A percentile compares a stretch with the other conserved stretches of the same genome.
phyloP scores from a whole-genome alignment of 2,329 filamentous ascomycete genomes.

The Xylaria sp. region DNA sequence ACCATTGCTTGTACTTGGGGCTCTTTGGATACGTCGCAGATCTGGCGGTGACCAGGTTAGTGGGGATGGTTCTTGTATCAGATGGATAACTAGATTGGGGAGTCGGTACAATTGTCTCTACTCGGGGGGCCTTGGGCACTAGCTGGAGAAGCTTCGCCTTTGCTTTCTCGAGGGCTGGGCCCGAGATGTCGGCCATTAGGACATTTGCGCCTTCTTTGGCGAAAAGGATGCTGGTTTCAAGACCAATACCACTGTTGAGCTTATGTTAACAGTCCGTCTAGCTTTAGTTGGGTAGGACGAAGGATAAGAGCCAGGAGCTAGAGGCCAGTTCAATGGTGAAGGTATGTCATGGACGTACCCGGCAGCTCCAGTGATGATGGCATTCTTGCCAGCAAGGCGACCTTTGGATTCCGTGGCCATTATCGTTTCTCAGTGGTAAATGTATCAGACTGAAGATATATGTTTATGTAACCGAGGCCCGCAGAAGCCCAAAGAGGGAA shows the following conservation, averaged over 20 bases:
- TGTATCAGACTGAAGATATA: background rate
- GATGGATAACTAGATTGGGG: background rate
- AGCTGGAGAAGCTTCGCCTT: constrained; percentile 79
- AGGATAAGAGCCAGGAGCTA: too few relatives aligned
- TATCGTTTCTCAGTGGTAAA: background rate
- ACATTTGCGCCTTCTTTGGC: constrained; percentile 87
- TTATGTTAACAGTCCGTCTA: constrained; percentile 20
- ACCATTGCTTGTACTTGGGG: constrained; percentile 79
- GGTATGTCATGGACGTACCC: constrained; percentile 71
- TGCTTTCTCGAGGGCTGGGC: constrained; percentile 80
- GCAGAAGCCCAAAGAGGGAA: background rate
- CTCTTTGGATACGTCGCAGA: constrained; percentile 89
- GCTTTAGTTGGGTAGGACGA: background rate
- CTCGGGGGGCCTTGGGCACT: constrained; percentile 67
- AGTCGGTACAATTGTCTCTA: constrained; percentile 67
- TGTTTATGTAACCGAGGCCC: background rate
- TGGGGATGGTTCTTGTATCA: background rate
- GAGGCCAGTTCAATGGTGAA: background rate
- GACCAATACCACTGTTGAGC: constrained; percentile 80
- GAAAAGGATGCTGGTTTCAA: constrained; percentile 92
- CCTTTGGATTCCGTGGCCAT: constrained; percentile 54
- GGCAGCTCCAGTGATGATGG: constrained; percentile 84
- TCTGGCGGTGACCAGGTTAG: constrained; percentile 48
- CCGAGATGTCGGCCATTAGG: constrained; percentile 86
- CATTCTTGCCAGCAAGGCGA: constrained; percentile 70